Evolutionary conservation across 495 filamentous ascomycete genomes (phyloP).

Genomic region (Tetracladium marchalianum): DNA sequence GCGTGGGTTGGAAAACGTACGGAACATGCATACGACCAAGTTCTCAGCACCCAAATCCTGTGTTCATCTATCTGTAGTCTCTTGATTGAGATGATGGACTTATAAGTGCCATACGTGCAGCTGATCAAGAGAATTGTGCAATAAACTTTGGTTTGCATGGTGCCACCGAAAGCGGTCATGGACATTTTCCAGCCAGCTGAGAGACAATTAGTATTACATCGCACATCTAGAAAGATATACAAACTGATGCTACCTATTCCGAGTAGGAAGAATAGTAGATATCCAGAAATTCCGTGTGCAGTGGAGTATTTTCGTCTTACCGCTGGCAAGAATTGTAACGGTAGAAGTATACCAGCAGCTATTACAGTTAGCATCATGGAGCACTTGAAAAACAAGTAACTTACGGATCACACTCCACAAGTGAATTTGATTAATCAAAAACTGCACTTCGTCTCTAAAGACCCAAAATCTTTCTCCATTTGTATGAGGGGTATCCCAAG

Average conservation of each 20-base stretch:
- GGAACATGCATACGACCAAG: slow-evolving; percentile 4
- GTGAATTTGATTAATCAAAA: background rate
- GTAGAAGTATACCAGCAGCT: slow-evolving; percentile 4
- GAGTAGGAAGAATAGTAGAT: background rate
- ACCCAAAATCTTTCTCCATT: no score
- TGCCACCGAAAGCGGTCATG: no score
- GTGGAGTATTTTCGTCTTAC: slow-evolving; percentile 1
- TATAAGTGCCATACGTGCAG: background rate
- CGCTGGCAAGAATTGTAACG: slow-evolving; percentile 5
- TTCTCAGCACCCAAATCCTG: slow-evolving; percentile 1
- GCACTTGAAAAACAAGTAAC: background rate
- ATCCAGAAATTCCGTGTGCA: background rate
- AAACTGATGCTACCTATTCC: slow-evolving; percentile 4
- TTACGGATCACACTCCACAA: slow-evolving; percentile 8
- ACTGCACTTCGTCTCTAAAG: background rate
- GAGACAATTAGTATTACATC: no score
- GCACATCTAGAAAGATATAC: background rate
- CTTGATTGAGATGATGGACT: background rate
- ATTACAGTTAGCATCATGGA: background rate
- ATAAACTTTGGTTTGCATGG: no score
- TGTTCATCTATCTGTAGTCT: slow-evolving; percentile 4
- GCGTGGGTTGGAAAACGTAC: background rate
- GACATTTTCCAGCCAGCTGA: no score
- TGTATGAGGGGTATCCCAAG: no score
- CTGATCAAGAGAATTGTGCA: no score